phyloP scores from a whole-genome alignment of 306 rosid genomes.

The Gillenia trifoliata region DNA sequence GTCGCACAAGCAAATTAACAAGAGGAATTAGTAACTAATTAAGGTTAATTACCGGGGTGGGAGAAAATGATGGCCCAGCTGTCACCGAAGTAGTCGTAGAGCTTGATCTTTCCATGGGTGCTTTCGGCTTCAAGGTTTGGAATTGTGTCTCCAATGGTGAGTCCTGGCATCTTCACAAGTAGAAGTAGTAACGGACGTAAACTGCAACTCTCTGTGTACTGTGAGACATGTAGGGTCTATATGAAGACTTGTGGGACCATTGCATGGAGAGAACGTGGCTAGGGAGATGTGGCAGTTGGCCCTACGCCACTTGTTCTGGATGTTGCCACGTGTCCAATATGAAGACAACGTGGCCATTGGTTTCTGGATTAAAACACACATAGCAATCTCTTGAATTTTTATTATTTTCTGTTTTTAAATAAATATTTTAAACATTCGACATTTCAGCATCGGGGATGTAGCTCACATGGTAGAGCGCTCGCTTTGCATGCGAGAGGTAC shows the following conservation, averaged over 20 bases:
- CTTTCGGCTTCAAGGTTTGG: constrained; percentile 71
- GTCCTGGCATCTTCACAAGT: constrained; percentile 55
- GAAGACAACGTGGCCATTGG: not conserved
- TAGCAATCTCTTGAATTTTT: not conserved
- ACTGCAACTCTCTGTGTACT: not conserved
- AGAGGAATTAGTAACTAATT: not conserved
- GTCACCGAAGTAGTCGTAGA: constrained; percentile 43
- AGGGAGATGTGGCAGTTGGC: constrained; percentile 17
- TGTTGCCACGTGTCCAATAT: constrained; percentile 7
- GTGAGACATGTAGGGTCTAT: not conserved
- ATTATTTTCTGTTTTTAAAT: not conserved
- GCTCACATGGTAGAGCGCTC: constrained; percentile 41
- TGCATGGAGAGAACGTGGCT: constrained; percentile 84
- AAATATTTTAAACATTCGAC: too few species aligned
- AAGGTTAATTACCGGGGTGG: constrained; percentile 51
- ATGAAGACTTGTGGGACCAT: constrained; percentile 9
- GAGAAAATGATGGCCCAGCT: constrained; percentile 78
- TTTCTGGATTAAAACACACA: not conserved
- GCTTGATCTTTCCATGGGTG: constrained; percentile 62
- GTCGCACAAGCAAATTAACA: not conserved
- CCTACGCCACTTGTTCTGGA: not conserved
- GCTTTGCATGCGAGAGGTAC: constrained; percentile 36
- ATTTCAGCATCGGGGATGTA: not conserved
- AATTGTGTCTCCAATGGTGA: constrained; percentile 72
- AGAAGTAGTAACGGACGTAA: too few species aligned